Evolutionary conservation across 2,329 filamentous ascomycete genomes (phyloP).

Genomic region (Phaeomoniella chlamydospora): DNA sequence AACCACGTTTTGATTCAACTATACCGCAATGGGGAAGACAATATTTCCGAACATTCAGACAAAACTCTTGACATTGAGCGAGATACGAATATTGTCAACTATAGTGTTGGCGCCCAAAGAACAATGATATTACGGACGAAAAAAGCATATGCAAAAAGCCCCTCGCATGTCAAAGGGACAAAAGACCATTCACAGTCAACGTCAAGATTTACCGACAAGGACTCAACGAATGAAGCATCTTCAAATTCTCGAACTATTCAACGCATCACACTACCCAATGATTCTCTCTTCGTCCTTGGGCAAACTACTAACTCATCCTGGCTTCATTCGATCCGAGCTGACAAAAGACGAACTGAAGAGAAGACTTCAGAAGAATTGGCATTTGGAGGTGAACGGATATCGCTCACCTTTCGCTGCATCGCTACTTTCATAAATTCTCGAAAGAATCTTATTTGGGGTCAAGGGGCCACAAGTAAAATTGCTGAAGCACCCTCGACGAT

Average conservation of each 20-base stretch:
- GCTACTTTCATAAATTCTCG: slow-evolving; percentile 63
- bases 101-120: slow-evolving; percentile 81
- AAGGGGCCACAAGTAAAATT: slow-evolving; percentile 63
- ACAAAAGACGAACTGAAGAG: slow-evolving; percentile 57
- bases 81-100: slow-evolving; percentile 75
- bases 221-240: slow-evolving; percentile 5
- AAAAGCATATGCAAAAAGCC: slow-evolving; percentile 30
- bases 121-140: slow-evolving; percentile 85
- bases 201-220: too few species aligned
- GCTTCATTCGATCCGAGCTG: slow-evolving; percentile 83
- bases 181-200: not conserved
- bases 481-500: slow-evolving; percentile 45
- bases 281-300: slow-evolving; percentile 76
- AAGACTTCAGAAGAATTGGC: slow-evolving; percentile 58
- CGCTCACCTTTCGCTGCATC: slow-evolving; percentile 79
- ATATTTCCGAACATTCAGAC: slow-evolving; percentile 92
- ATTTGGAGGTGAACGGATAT: slow-evolving; percentile 66
- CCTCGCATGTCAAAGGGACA: not conserved
- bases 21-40: slow-evolving; percentile 78
- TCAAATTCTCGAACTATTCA: slow-evolving; percentile 40
- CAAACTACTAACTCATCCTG: slow-evolving; percentile 69
- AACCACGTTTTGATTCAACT: slow-evolving; percentile 91
- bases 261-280: slow-evolving; percentile 66
- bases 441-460: slow-evolving; percentile 70
- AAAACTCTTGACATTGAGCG: slow-evolving; percentile 85